These are phyloP conservation scores for Botrytis elliptica DNA, from an alignment of 2,329 filamentous ascomycete genomes.

Conservation along the genomic window DNA sequence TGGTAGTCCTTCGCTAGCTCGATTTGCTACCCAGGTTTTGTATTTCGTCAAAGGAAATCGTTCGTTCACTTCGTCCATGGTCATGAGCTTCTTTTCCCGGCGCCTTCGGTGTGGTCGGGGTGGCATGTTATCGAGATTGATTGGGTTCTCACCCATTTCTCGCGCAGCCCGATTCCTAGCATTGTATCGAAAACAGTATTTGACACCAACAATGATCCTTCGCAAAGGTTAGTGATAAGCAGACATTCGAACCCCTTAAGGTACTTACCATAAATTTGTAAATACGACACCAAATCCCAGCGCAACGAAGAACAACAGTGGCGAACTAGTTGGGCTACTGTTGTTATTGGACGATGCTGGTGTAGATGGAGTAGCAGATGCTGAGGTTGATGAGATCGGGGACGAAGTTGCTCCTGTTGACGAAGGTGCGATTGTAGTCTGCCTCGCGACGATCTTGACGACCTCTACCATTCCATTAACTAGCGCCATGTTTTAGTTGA, in stretches of 20 bases:
- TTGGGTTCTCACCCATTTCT: constrained; percentile 77
- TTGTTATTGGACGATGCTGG: constrained; percentile 29
- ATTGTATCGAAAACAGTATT: constrained; percentile 99
- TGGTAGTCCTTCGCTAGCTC: constrained; percentile 79
- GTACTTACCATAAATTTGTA: constrained; percentile 89
- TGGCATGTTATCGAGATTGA: constrained; percentile 83
- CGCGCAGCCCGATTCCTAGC: constrained; percentile 82
- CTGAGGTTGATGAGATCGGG: constrained; percentile 7
- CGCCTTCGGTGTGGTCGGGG: constrained; percentile 75
- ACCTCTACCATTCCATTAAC: constrained; percentile 35
- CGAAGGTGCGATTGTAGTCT: constrained; percentile 19
- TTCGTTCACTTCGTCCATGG: constrained; percentile 97
- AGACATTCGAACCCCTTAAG: neutral
- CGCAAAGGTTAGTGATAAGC: constrained; percentile 32
- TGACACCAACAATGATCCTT: constrained; percentile 99
- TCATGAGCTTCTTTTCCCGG: constrained; percentile 97
- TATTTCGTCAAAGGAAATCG: constrained; percentile 96
- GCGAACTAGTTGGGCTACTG: constrained; percentile 61
- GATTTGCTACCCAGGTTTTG: constrained; percentile 85
- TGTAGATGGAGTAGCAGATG: constrained; percentile 21
- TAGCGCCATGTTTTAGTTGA: constrained; percentile 29
- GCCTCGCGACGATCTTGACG: constrained; percentile 31
- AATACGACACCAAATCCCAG: constrained; percentile 97
- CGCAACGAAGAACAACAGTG: constrained; percentile 88
- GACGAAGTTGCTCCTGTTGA: constrained; percentile 18